Evolutionary conservation across 345 rosid species (phyloP), one percentile per base, ranked within the genome.

Genomic region (Populus davidiana): DNA sequence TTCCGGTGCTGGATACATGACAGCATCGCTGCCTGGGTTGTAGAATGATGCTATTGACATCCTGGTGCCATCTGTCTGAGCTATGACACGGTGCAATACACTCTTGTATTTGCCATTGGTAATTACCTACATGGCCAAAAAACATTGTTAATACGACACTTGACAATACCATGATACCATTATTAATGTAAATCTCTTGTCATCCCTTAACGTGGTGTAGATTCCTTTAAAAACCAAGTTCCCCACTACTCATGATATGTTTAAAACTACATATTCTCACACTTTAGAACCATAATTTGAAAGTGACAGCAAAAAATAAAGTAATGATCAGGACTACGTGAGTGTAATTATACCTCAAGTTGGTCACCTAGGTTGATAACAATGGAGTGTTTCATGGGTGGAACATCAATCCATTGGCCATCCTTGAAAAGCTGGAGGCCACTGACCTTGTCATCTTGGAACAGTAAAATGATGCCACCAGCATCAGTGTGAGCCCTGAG

Each of bases 401-500:
- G 98, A 65, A 93, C 98, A 76, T 92, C 93, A 56, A 96, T 70
- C 97, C 96, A 96, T 31, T 72, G 84, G 49, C 87, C 97, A 66
- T 89, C 96, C 86, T 96, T 93, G 77, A 93, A 94, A 69, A 96
- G 89, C 90, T 96, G 94, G 79, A 96, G 97, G 78, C 99, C 98
- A 77, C 96, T 89, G 80, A 96, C 99, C 72, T 86, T 85, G 68
- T 92, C 97, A 18, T 96, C 99, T 83, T 96, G 98, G 80, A 96
- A 89, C 25, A 93, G 86, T 65, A 96, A 84, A 54, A 93, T 92
- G 86, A 96, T 62, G 50, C 99, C 99, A 43, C 99, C 99, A 1
- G 98, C 97, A 72, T 96, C 99, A 0, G 99, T 95, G 86, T 96
- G 99, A 71, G 97, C 97, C 79, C 99, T 81, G 17, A 96, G 94